phyloP scores from a whole-genome alignment of 495 filamentous ascomycete species.

The Letharia columbiana region DNA sequence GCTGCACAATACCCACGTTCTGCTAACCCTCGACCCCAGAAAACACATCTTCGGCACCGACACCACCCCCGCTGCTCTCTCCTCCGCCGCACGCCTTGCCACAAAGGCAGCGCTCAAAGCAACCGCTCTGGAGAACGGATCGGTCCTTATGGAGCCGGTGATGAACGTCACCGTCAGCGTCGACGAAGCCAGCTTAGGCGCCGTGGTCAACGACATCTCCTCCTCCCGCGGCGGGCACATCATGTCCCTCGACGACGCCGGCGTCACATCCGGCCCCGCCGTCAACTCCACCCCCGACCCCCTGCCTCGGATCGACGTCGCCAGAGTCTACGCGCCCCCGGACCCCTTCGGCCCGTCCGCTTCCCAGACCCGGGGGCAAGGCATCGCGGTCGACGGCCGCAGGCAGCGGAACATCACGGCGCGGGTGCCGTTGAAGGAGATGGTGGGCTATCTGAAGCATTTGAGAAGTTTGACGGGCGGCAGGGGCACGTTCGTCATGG shows the following conservation, averaged over 20 bases:
- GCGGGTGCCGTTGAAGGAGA: conserved; percentile 85
- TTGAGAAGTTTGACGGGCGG: conserved; percentile 81
- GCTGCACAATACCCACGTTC: conserved; percentile 60
- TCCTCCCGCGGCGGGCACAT: conserved; percentile 77
- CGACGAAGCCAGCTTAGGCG: conserved; percentile 69
- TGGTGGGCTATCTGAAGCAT: conserved; percentile 93
- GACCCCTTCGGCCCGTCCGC: conserved; percentile 64
- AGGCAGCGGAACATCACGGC: conserved; percentile 61
- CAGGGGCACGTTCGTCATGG: conserved; percentile 87
- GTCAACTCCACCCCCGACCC: conserved; percentile 26
- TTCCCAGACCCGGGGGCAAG: conserved; percentile 24
- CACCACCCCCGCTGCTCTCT: conserved; percentile 65
- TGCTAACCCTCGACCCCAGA: conserved; percentile 55
- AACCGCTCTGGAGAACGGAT: conserved; percentile 37
- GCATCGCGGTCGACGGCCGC: conserved; percentile 21
- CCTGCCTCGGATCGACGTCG: conserved; percentile 49
- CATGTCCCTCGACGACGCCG: conserved; percentile 63
- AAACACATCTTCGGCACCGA: conserved; percentile 58
- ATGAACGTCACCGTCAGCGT: conserved; percentile 80
- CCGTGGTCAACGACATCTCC: conserved; percentile 84
- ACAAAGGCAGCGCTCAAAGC: conserved; percentile 57
- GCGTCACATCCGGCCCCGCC: conserved; percentile 31
- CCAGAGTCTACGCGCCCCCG: conserved; percentile 69
- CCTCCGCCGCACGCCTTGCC: conserved; percentile 65
- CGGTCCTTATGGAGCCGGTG: conserved; percentile 80